Percentiles rank a stretch among this genome's conserved stretches.
phyloP scores from a whole-genome alignment of 345 rosid genomes.

The Rhizophora mangle region DNA sequence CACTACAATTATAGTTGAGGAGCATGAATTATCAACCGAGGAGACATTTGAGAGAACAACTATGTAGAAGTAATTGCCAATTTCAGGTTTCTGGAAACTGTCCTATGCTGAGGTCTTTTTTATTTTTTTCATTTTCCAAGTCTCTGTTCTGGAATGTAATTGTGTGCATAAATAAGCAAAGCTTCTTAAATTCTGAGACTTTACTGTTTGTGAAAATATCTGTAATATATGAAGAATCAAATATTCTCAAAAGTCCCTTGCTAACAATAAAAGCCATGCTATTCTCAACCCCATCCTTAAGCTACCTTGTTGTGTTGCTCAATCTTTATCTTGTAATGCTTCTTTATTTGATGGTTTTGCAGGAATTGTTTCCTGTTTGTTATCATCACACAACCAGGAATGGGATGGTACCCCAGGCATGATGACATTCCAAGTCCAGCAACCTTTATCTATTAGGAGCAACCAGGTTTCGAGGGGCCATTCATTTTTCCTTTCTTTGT shows the following conservation, averaged over 20 bases:
- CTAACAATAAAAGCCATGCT: too few relatives aligned
- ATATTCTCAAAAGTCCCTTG: too few relatives aligned
- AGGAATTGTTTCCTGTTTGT: slow-evolving; percentile 15
- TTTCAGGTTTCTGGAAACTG: slow-evolving; percentile 26
- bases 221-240: too few relatives aligned
- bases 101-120: neutral
- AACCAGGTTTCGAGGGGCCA: slow-evolving; percentile 2
- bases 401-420: too few relatives aligned
- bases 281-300: neutral
- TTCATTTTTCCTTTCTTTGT: neutral
- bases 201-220: neutral
- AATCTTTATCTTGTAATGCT: neutral
- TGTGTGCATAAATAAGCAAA: neutral
- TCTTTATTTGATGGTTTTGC: slow-evolving; percentile 6
- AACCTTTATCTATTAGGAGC: neutral
- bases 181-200: neutral
- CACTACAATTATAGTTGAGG: slow-evolving; percentile 37
- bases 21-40: slow-evolving; percentile 9
- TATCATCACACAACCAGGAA: neutral
- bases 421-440: neutral
- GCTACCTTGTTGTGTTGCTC: neutral
- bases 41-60: slow-evolving; percentile 4
- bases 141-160: slow-evolving; percentile 4
- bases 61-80: neutral
- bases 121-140: neutral